A percentile compares a stretch with the other conserved stretches of the same genome.
Conservation (phyloP, 75 land plant genomes). For the Pinus albicaulis region DNA sequence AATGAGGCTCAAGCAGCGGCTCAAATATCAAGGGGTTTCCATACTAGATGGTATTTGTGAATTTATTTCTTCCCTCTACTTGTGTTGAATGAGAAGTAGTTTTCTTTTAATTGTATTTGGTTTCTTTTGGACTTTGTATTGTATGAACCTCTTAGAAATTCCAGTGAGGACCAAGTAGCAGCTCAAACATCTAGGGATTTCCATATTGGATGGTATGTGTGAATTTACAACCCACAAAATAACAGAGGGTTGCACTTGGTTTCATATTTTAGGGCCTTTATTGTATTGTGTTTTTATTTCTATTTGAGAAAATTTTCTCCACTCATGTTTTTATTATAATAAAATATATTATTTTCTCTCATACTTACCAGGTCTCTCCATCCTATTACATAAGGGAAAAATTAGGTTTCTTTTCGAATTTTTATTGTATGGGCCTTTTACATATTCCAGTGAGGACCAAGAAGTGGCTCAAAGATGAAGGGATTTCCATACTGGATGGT, state of each 20-base stretch:
- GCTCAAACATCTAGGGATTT: too few relatives aligned
- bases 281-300: background rate
- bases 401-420: constrained; percentile 81
- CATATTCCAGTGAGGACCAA: constrained; percentile 52
- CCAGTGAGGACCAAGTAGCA: too few relatives aligned
- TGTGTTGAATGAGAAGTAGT: background rate
- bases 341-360: background rate
- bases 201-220: too few relatives aligned
- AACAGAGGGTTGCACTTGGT: background rate
- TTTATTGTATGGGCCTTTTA: constrained; percentile 81
- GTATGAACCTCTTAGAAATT: too few relatives aligned
- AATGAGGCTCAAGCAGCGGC: constrained; percentile 64
- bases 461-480: constrained; percentile 72
- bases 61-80: constrained; percentile 1
- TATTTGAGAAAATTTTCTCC: background rate
- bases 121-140: background rate
- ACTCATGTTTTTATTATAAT: background rate
- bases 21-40: constrained; percentile 73
- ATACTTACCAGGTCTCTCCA: constrained; percentile 53
- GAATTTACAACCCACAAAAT: background rate
- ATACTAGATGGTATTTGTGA: constrained; percentile 57
- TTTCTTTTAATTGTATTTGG: constrained; percentile 1
- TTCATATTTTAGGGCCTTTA: background rate
- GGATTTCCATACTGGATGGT: constrained; percentile 66
- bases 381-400: constrained; percentile 66